Percentiles rank a stretch among this genome's conserved stretches.
phyloP scores from a whole-genome alignment of 768 basidiomycete genomes.

The Cystobasidium tubakii region DNA sequence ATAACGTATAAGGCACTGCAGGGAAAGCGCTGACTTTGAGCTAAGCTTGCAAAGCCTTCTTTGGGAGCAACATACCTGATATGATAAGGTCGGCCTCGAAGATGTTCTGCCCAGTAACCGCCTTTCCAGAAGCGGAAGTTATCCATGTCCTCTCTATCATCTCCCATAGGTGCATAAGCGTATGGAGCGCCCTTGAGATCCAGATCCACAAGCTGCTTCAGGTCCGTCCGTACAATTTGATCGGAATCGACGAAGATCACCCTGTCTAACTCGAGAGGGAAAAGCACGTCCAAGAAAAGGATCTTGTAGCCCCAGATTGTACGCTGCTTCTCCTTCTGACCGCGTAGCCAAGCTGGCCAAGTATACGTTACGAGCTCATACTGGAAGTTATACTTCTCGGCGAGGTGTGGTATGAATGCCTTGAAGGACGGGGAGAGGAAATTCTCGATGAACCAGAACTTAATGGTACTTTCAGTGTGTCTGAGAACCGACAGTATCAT shows the following conservation, averaged over 20 bases:
- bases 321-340: slow-evolving; percentile 93
- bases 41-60: too few relatives aligned
- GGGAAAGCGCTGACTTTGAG: not conserved
- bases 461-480: slow-evolving; percentile 89
- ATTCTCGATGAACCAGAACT: slow-evolving; percentile 99
- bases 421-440: slow-evolving; percentile 92
- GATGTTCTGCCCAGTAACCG: slow-evolving; percentile 81
- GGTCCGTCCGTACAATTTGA: slow-evolving; percentile 88
- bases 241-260: slow-evolving; percentile 99
- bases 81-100: slow-evolving; percentile 80
- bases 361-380: slow-evolving; percentile 98
- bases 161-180: slow-evolving; percentile 88
- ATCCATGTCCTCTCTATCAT: slow-evolving; percentile 90
- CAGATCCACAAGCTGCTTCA: slow-evolving; percentile 87
- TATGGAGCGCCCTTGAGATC: slow-evolving; percentile 90
- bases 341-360: slow-evolving; percentile 97
- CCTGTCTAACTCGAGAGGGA: slow-evolving; percentile 98
- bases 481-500: slow-evolving; percentile 95
- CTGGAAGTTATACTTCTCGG: slow-evolving; percentile 82
- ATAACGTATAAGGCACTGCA: slow-evolving; percentile 87
- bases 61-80: slow-evolving; percentile 86
- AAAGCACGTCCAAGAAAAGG: slow-evolving; percentile 94
- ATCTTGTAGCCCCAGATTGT: slow-evolving; percentile 99
- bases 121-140: slow-evolving; percentile 99
- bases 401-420: slow-evolving; percentile 84